phyloP scores from a whole-genome alignment of 257 asterid genomes.

The Solanum clarkiae region DNA sequence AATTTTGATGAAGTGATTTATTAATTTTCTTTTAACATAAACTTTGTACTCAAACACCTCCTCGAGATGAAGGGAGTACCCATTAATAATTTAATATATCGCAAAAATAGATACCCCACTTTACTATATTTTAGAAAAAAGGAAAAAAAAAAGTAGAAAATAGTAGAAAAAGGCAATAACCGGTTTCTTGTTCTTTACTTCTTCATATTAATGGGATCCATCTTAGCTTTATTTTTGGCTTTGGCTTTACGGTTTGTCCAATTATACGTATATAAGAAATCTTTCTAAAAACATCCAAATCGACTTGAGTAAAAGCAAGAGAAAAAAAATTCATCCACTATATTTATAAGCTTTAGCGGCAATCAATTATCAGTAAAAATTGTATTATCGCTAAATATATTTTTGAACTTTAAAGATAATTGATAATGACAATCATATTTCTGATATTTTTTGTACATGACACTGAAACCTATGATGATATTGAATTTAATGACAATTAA shows the following conservation, averaged over 20 bases:
- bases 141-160: not conserved
- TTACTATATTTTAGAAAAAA: not conserved
- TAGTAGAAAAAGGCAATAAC: conserved; percentile 7
- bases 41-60: not conserved
- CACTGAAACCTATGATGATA: no score
- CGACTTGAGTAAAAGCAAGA: no score
- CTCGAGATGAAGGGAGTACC: no score
- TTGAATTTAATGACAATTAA: no score
- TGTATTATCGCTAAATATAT: no score
- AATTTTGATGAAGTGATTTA: not conserved
- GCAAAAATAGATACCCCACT: not conserved
- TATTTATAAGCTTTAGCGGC: no score
- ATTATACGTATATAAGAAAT: not conserved
- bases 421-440: no score
- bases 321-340: no score
- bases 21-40: rapidly evolving
- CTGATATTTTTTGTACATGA: no score
- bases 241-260: not conserved
- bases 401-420: no score
- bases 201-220: not conserved
- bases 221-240: not conserved
- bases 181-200: conserved; percentile 42
- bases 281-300: not conserved
- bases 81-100: not conserved
- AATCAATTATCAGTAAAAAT: no score